Evolutionary conservation across 1,139 yeast species (phyloP).

Genomic region (Candida tropicalis): DNA sequence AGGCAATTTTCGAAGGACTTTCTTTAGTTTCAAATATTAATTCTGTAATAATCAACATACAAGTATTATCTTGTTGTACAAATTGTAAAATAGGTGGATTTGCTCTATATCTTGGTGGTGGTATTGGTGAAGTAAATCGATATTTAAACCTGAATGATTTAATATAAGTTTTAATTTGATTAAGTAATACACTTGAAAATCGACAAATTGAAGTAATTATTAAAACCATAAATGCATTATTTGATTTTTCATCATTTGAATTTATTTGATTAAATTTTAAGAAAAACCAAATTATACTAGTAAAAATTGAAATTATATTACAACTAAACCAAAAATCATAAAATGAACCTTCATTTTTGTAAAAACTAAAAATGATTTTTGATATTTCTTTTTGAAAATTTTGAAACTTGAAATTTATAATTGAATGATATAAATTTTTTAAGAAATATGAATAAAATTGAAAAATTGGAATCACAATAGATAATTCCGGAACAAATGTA

Average conservation of each 20-base stretch:
- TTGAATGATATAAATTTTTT: not conserved
- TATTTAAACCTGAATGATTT: not conserved
- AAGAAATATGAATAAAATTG: conserved; percentile 10
- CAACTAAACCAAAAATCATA: conserved; percentile 14
- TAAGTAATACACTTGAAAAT: conserved; percentile 5
- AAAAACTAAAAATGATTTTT: conserved; percentile 6
- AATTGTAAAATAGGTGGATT: conserved; percentile 8
- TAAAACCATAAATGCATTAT: conserved; percentile 12
- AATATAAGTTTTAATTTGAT: conserved; percentile 7
- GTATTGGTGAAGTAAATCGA: conserved; percentile 6
- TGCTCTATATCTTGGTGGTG: conserved; percentile 6
- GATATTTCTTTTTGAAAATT: conserved; percentile 1
- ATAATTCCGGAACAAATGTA: conserved; percentile 8
- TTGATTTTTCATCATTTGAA: conserved; percentile 4
- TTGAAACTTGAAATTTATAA: not conserved
- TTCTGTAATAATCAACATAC: conserved; percentile 14
- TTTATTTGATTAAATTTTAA: conserved; percentile 5
- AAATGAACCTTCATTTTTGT: conserved; percentile 12
- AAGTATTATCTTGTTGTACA: conserved; percentile 13
- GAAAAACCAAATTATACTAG: conserved; percentile 12
- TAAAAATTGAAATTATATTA: conserved; percentile 11
- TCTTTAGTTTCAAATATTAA: conserved; percentile 13
- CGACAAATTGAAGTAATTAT: conserved; percentile 9
- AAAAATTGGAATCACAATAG: conserved; percentile 2
- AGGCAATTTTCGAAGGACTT: conserved; percentile 7